Evolutionary conservation across 768 basidiomycete genomes (phyloP).

Genomic region (Tricholoma terreum): DNA sequence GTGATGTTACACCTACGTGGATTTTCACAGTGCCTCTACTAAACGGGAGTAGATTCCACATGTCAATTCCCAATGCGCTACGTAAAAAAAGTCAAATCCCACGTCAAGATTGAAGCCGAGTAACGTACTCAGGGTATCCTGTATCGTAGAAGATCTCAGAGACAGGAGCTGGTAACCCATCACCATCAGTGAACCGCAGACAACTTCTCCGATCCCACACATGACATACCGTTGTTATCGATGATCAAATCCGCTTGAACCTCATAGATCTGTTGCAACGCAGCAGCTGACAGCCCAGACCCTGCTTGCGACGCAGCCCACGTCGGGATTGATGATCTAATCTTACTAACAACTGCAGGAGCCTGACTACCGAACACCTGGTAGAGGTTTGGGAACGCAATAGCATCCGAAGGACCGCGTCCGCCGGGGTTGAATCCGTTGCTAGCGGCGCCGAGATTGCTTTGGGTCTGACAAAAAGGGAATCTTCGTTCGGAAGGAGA

Average conservation of each 20-base stretch:
- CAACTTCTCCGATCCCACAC: background rate
- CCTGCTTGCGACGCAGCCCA: conserved; percentile 46
- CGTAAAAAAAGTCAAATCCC: background rate
- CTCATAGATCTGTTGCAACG: conserved; percentile 41
- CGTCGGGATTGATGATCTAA: conserved; percentile 31
- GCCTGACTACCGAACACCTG: conserved; percentile 40
- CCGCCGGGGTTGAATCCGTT: conserved; percentile 41
- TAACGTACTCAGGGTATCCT: conserved; percentile 42
- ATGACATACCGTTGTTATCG: conserved; percentile 38
- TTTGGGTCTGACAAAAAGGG: conserved; percentile 34
- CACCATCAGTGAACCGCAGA: background rate
- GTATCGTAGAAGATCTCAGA: conserved; percentile 47
- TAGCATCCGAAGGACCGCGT: conserved; percentile 43
- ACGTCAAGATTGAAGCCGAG: background rate
- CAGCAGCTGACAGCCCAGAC: conserved; percentile 36
- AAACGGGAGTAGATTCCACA: conserved; percentile 57
- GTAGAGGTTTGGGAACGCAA: conserved; percentile 50
- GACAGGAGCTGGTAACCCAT: conserved; percentile 36
- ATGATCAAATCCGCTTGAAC: conserved; percentile 47
- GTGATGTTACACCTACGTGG: conserved; percentile 26
- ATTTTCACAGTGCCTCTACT: conserved; percentile 50
- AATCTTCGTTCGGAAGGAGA: background rate
- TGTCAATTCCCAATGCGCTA: conserved; percentile 44
- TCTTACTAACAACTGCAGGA: conserved; percentile 30
- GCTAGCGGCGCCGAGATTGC: conserved; percentile 36